Evolutionary conservation across 2,329 filamentous ascomycete genomes (phyloP).

Genomic region (Davidsoniella eucalypti): DNA sequence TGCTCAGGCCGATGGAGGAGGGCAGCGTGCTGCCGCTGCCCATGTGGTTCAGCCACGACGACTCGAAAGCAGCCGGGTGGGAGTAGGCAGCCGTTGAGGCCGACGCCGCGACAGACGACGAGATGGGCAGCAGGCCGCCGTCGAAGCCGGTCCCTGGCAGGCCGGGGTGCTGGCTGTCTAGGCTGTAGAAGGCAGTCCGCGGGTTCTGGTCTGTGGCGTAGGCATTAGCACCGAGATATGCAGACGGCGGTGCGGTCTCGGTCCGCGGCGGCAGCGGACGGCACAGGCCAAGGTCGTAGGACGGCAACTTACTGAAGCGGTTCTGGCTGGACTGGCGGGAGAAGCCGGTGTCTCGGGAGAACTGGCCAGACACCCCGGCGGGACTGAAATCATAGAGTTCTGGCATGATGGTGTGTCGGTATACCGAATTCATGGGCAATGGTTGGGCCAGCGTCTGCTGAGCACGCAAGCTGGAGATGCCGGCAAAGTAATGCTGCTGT

Average conservation of each 20-base stretch:
- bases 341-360: neutral
- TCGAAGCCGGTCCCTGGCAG: neutral
- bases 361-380: neutral
- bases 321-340: neutral
- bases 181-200: neutral
- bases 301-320: neutral
- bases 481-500: too few species aligned
- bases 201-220: neutral
- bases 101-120: neutral
- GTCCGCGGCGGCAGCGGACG: neutral
- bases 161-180: neutral
- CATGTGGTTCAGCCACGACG: neutral
- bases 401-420: too few species aligned
- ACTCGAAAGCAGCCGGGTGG: too few species aligned
- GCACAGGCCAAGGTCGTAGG: neutral
- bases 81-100: neutral
- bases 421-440: too few species aligned
- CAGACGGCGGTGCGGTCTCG: too few species aligned
- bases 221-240: too few species aligned
- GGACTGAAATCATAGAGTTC: too few species aligned
- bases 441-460: too few species aligned
- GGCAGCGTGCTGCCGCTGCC: too few species aligned
- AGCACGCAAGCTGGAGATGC: too few species aligned
- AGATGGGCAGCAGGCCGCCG: neutral
- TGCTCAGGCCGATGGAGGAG: neutral